phyloP scores from a whole-genome alignment of 2,329 filamentous ascomycete species.

The Colletotrichum lini region DNA sequence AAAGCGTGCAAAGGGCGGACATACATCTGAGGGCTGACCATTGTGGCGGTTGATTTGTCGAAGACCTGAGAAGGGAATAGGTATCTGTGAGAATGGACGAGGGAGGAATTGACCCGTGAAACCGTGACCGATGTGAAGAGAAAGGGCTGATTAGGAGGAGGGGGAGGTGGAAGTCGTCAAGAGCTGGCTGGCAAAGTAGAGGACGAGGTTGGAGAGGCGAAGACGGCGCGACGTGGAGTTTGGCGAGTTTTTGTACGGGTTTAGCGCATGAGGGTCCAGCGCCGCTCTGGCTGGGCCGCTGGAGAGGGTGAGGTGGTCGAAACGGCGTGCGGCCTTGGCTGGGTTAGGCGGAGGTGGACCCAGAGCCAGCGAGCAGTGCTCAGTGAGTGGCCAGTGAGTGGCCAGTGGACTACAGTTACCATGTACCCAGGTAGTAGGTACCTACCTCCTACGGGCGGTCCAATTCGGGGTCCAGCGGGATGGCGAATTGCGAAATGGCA shows the following conservation, averaged over 20 bases:
- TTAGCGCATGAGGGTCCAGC: constrained; percentile 20
- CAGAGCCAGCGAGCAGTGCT: too few relatives aligned
- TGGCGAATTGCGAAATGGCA: constrained; percentile 37
- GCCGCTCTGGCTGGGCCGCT: not conserved
- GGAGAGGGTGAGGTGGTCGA: constrained; percentile 41
- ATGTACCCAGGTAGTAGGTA: not conserved
- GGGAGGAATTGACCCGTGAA: not conserved
- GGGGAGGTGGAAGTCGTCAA: not conserved
- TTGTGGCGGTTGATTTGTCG: constrained; percentile 42
- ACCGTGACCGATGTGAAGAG: constrained; percentile 19
- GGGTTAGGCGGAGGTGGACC: constrained; percentile 34
- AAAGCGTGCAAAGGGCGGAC: constrained; percentile 12
- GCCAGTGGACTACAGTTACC: too few relatives aligned
- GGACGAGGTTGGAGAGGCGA: constrained; percentile 19
- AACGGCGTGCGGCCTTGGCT: constrained; percentile 27
- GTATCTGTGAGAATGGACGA: not conserved
- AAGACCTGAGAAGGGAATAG: not conserved
- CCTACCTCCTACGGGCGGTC: not conserved
- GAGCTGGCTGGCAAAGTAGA: constrained; percentile 18
- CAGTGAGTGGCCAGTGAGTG: too few relatives aligned
- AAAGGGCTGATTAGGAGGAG: not conserved
- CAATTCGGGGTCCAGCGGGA: constrained; percentile 37
- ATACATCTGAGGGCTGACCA: constrained; percentile 50
- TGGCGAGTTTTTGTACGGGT: constrained; percentile 41
- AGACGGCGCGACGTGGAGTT: constrained; percentile 29